Base-by-base conservation (phyloP, 768 basidiomycete species). In the Tricholoma furcatifolium region DNA sequence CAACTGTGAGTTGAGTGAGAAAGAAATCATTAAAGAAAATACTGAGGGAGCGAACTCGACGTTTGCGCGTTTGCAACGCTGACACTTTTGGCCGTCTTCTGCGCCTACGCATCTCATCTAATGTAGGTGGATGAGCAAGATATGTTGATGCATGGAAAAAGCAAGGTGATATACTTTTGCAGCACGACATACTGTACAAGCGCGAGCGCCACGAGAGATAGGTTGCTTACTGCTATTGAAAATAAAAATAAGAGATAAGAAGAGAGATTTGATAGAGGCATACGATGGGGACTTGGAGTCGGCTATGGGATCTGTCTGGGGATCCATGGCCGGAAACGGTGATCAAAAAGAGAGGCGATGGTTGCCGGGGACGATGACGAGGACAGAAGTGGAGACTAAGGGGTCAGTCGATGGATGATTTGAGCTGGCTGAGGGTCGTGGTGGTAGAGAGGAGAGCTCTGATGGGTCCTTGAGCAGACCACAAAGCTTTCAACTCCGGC, bases 31-130 rank as follows among this genome's bases (percentile, higher is more conserved):
- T 47, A 56, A 55, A 56, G 45, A 60, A 44, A 35, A 53, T 32
- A 23, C 47, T 40, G 45, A 48, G 51, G 53, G 42, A 36, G 47
- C 76, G 83, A 66, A 87, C 87, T 89, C 84, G 46, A 84, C 82
- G 58, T 85, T 86, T 31, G 88, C 84, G 54, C 91, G 85, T 65
- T 82, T 86, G 72, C 91, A 93, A 46, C 91, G 85, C 66, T 93
- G 89, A 66, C 91, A 93, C 27, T 83, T 84, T 56, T 82, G 77
- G 54, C 90, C 89, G 62, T 93, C 90, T 66, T 93, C 91, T 45
- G 91, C 87, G 41, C 89, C 91, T 54, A 93, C 90, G 62, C 91
- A 93, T 68, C 92, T 91, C 91, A 93, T 93, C 91, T 93, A n/a
- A n/a, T n/a, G n/a, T 60, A 40, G 69, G 50, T 44, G 35, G 50